Evolutionary conservation across 352 stramenopile genomes (phyloP), one percentile per base, ranked within the genome.

Genomic region (Pythium coloratum): DNA sequence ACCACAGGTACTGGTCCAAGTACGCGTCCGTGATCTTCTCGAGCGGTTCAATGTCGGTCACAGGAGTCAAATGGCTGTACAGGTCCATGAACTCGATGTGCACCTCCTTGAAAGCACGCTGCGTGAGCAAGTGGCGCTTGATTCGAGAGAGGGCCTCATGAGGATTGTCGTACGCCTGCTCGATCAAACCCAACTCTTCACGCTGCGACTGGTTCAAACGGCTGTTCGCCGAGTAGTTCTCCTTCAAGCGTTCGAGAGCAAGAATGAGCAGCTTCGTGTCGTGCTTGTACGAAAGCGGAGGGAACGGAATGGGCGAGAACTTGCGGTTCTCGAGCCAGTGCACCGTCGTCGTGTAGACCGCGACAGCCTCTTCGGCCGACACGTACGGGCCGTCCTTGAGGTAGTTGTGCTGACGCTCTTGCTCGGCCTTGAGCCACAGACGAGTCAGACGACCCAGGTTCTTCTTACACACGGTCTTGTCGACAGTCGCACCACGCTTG

Each of bases 11-110:
- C 81, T 99, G 98, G 72, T 99, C 98, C 56, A 99, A 84, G 64
- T 99, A 99, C 6, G 97, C 96, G 74, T 99, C 98, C 2, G 98
- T 99, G 70, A 99, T 99, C 82, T 99, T 99, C 81, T 99, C 98
- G 32, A 99, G 78, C 18, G 98, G 97, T 72, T 99, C 97, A 67
- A 99, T 99, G 55, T 99, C 96, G 82, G 99, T 99, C 32, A 99
- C 97, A 0, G 98, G 98, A 18, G 98, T 97, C 54, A 99, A 77
- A 75, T 99, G 97, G 65, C 92, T 98, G 80, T 99, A 99, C 76
- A 99, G 88, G 75, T 99, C 98, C 95, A 99, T 99, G 69, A 99
- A 99, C 76, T 99, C 95, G 69, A 99, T 99, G 42, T 97, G 89
- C 16, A 99, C 97, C 80, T 99, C 98, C 86, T 99, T 99, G 88